Evolutionary conservation across 2,329 filamentous ascomycete genomes (phyloP), one percentile per base, ranked within the genome.

Genomic region (Macroventuria anomochaeta): DNA sequence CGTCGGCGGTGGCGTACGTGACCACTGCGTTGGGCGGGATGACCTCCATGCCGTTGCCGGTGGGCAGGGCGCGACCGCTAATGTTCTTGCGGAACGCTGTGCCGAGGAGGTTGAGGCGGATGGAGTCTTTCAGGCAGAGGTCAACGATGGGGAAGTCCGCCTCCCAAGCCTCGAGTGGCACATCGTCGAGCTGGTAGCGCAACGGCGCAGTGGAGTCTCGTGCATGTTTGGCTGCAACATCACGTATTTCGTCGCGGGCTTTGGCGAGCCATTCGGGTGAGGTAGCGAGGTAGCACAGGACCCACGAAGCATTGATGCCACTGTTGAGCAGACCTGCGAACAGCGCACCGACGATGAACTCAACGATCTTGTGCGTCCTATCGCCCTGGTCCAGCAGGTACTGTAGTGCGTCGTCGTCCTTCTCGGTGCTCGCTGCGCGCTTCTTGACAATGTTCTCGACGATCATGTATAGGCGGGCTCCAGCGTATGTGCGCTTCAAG

Each of bases 291-390:
- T 66, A 73, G 58, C 61, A 65, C 20, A 70, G 42, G 2, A 85
- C 70, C 76, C 79, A 85, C 2, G 79, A 78, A 1, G 80, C 79
- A 58, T 83, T 85, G 64, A 83, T 78, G 32, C 82, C 82, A 20
- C 74, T 81, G 68, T 85, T 86, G n/a, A 85, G 59, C 28, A 82
- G 72, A n/a, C 83, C 83, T 1, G 83, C 83, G 62, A 83, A 84
- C 3, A 86, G 69, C 0, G 81, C 73, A 11, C 79, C 78, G n/a
- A 85, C 70, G 28, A 83, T 74, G 66, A 85, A 83, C 11, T 60
- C 59, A 13, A 82, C 72, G 28, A 83, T 78, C 39, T 76, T 70
- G 7, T 67, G 61, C 10, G 80, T 75, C 13, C 66, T 69, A n/a
- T 80, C 77, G 5, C 79, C 82, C 25, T 77, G 69, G 34, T 86